Evolutionary conservation across 2,329 filamentous ascomycete genomes (phyloP), one percentile per base, ranked within the genome.

Genomic region (Alternaria alternata): DNA sequence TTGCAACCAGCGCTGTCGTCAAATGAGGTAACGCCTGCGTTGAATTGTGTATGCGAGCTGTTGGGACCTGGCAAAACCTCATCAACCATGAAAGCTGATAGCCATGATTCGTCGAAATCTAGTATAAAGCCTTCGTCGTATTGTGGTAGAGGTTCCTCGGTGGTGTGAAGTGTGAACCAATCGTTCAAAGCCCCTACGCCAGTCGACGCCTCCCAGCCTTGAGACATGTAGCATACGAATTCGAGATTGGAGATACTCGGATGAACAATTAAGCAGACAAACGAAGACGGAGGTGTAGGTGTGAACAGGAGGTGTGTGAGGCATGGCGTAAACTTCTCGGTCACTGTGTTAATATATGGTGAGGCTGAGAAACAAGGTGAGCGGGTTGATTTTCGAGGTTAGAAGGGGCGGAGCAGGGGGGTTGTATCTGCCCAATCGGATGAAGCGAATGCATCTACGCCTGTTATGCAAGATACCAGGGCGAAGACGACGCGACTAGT

Each of bases 361-460:
- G 32, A 57, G 59, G 59, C 55, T 64, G 53, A 61, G 12, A 30
- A 26, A 56, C 51, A 46, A 55, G 55, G 59, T 51, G 51, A 51
- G 55, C 36, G 38, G 9, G 42, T 39, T 59, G 60, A 57, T 49
- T 44, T 52, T 54, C 61, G 57, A 61, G 61, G 54, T 52, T 49
- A 57, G 11, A 7, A 41, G 51, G 26, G 20, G 14, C 24, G 26
- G 41, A 12, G 56, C n/a, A 5, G 16, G 28, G 28, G 28, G 28
- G 9, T 0, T 30, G 28, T 9, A 30, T 30, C 28, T 30, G 28
- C 28, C 28, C 44, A 51, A 54, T 59, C 20, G 54, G 38, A 26
- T 9, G 3, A 16, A 9, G 20, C 20, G 39, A 24, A 11, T 18
- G 26, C 8, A 30, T 46, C 14, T 28, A 24, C 3, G 12, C 9